Evolutionary conservation across 1,284 basidiomycete species (phyloP).

Genomic region (Termitomyces sp.): DNA sequence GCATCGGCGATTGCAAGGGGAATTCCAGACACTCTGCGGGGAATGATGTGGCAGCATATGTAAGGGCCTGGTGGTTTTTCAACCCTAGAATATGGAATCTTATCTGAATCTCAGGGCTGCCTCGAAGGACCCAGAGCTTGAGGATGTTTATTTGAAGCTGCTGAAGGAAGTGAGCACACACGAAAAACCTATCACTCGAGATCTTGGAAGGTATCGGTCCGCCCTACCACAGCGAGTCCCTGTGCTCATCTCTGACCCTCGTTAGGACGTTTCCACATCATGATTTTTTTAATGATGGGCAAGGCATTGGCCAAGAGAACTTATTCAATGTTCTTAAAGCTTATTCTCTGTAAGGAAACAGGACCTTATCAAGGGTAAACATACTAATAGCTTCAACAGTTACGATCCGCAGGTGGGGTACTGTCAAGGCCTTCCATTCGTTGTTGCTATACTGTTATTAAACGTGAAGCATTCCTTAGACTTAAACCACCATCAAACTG

Average conservation of each 20-base stretch:
- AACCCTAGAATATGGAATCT: slow-evolving; percentile 6
- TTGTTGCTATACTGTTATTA: slow-evolving; percentile 88
- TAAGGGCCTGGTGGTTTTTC: slow-evolving; percentile 27
- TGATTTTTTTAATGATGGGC: slow-evolving; percentile 89
- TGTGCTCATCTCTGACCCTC: not conserved
- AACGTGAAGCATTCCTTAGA: slow-evolving; percentile 55
- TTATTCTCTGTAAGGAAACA: slow-evolving; percentile 68
- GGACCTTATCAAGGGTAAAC: not conserved
- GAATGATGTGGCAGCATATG: slow-evolving; percentile 99
- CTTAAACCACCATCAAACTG: not conserved
- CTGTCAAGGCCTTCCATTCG: slow-evolving; percentile 94
- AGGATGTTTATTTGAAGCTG: slow-evolving; percentile 79
- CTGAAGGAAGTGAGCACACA: slow-evolving; percentile 83
- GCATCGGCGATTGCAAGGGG: slow-evolving; percentile 90
- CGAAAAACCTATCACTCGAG: slow-evolving; percentile 91
- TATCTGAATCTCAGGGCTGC: slow-evolving; percentile 53
- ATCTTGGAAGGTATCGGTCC: slow-evolving; percentile 66
- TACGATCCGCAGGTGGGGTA: slow-evolving; percentile 96
- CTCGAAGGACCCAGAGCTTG: slow-evolving; percentile 86
- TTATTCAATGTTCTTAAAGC: slow-evolving; percentile 97
- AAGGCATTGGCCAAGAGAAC: slow-evolving; percentile 93
- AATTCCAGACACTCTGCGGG: slow-evolving; percentile 81
- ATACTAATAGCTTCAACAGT: slow-evolving; percentile 32
- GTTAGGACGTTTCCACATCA: slow-evolving; percentile 93
- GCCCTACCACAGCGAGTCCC: not conserved